These are phyloP conservation scores for Lecanoromycetidae sp. DNA, from an alignment of 2,329 filamentous ascomycete genomes.

Conservation along the genomic window DNA sequence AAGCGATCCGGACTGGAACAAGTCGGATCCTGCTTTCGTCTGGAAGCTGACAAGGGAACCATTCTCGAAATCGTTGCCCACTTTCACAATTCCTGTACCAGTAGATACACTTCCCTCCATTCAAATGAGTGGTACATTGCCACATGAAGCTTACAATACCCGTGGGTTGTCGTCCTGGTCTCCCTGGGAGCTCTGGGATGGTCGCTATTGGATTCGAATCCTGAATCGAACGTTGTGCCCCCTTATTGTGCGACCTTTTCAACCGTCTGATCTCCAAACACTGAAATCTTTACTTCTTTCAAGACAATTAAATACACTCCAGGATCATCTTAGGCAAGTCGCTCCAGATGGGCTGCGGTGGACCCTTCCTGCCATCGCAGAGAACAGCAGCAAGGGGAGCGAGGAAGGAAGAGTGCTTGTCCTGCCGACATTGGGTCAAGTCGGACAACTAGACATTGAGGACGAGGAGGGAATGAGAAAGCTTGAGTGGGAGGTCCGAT, in stretches of 20 bases:
- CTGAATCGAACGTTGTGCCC: conserved; percentile 23
- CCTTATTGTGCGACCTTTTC: conserved; percentile 32
- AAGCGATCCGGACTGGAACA: neutral
- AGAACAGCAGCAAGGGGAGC: neutral
- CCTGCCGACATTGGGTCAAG: conserved; percentile 14
- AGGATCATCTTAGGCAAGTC: conserved; percentile 20
- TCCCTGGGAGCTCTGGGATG: conserved; percentile 40
- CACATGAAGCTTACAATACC: neutral
- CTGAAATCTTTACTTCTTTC: conserved; percentile 16
- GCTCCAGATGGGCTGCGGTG: conserved; percentile 29
- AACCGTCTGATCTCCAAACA: conserved; percentile 23
- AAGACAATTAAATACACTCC: conserved; percentile 12
- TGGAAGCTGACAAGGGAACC: conserved; percentile 31
- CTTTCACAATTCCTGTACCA: conserved; percentile 15
- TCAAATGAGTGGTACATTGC: neutral
- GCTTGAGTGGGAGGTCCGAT: conserved; percentile 8
- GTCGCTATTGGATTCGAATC: conserved; percentile 44
- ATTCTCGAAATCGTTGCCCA: conserved; percentile 19
- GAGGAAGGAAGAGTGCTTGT: conserved; percentile 12
- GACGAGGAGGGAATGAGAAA: neutral
- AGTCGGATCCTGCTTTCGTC: conserved; percentile 19
- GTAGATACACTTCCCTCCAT: neutral
- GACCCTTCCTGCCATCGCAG: conserved; percentile 31
- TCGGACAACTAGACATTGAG: neutral
- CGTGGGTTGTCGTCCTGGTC: conserved; percentile 21